Percentiles rank a stretch among this genome's conserved stretches.
These are phyloP conservation scores for Cercospora citrullina DNA, from an alignment of 2,329 filamentous ascomycete species.

Conservation along the genomic window DNA sequence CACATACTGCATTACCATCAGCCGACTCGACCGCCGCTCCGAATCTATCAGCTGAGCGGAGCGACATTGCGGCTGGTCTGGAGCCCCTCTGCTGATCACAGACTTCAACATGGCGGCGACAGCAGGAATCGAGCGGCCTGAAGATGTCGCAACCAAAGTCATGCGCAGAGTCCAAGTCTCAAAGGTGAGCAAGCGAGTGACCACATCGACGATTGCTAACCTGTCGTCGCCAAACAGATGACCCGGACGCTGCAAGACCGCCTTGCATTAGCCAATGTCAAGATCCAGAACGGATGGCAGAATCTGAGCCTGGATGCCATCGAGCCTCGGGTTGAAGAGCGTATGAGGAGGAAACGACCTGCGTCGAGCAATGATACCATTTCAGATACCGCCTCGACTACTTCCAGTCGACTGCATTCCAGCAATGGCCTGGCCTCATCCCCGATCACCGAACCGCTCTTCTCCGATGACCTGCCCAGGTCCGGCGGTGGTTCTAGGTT, in stretches of 20 bases:
- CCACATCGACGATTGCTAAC: slow-evolving; percentile 17
- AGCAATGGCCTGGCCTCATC: slow-evolving; percentile 74
- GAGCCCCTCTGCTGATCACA: slow-evolving; percentile 19
- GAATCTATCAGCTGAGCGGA: slow-evolving; percentile 2
- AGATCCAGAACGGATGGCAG: slow-evolving; percentile 94
- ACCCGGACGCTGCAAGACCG: slow-evolving; percentile 90
- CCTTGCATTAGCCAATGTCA: slow-evolving; percentile 93
- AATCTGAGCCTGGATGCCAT: slow-evolving; percentile 82
- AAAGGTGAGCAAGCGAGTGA: slow-evolving; percentile 35
- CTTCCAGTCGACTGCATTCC: slow-evolving; percentile 74
- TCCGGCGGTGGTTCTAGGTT: slow-evolving; percentile 60
- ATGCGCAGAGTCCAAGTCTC: slow-evolving; percentile 43
- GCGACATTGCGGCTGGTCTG: slow-evolving; percentile 4
- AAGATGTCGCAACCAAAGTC: slow-evolving; percentile 42
- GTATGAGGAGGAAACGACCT: slow-evolving; percentile 71
- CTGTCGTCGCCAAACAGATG: slow-evolving; percentile 61
- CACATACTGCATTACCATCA: not conserved
- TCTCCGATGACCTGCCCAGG: slow-evolving; percentile 77
- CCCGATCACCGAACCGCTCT: slow-evolving; percentile 77
- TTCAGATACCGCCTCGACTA: slow-evolving; percentile 83
- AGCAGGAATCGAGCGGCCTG: slow-evolving; percentile 29
- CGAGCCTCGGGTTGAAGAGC: slow-evolving; percentile 78
- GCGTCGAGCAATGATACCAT: slow-evolving; percentile 64
- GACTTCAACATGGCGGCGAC: slow-evolving; percentile 33
- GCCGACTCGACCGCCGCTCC: not conserved